Base-by-base conservation (phyloP, 208 protist species). In the Acanthamoeba healyi region DNA sequence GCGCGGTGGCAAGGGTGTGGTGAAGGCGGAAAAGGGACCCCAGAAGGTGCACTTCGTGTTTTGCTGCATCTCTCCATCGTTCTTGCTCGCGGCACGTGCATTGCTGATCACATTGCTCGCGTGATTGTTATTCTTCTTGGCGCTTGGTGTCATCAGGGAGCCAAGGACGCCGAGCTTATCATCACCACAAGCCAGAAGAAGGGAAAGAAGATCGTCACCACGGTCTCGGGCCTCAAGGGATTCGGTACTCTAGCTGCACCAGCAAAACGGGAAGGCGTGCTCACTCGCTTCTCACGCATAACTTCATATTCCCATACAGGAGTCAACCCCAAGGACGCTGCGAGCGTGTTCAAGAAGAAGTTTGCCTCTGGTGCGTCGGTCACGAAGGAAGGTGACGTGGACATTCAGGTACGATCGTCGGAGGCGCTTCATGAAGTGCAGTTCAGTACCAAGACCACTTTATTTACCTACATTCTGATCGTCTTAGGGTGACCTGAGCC, bases 281-380 rank as follows among this genome's bases (percentile, higher is more conserved):
- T 74, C 63, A 74, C 63, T 34, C 0, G 12, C 67, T 77, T 77
- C 38, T 77, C 22, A 36, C 38, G 9, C 5, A 24, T 44, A 10
- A 0, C 32, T 9, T 22, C 6, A 5, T 6, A 26, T 26, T 26
- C 19, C n/a, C n/a, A n/a, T 42, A 40, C 84, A 91, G 84, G 84
- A 14, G 54, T 91, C 32, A 91, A 91, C 56, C 84, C 29, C 36
- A 91, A 91, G 84, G 84, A 91, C 36, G 84, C 84, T 9, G 58
- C 56, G 5, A 72, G 56, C n/a, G 56, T 91, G 54, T 91, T 91
- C 34, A 91, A 91, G 42, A 91, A 91, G 84, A 91, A 91, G 84
- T 91, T 91, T 36, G 84, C 56, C 12, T 91, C 56, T 17, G 84
- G 84, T 22, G 84, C 84, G 12, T 72, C 56, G 10, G 84, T 91